Evolutionary conservation across 1,139 yeast genomes (phyloP).

Genomic region (Trichomonascaceae sp.): DNA sequence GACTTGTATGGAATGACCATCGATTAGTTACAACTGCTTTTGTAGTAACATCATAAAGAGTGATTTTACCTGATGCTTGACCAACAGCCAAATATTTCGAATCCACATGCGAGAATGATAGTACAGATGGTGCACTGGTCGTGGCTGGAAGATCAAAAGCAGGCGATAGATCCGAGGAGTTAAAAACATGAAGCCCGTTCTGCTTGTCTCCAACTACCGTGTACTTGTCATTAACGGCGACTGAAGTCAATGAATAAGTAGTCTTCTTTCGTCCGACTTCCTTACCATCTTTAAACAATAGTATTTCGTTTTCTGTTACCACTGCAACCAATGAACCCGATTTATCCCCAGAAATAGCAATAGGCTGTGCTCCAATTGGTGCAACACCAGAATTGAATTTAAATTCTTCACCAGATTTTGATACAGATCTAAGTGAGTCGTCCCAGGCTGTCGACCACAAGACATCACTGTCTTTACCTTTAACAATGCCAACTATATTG

Average conservation of each 20-base stretch:
- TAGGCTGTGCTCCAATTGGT: slow-evolving; percentile 59
- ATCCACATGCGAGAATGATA: slow-evolving; percentile 61
- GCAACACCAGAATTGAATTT: slow-evolving; percentile 28
- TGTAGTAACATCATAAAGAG: slow-evolving; percentile 54
- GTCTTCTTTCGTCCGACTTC: slow-evolving; percentile 17
- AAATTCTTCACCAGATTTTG: slow-evolving; percentile 16
- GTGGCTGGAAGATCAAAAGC: slow-evolving; percentile 39
- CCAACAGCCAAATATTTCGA: slow-evolving; percentile 73
- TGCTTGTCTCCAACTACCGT: slow-evolving; percentile 28
- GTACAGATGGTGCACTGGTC: slow-evolving; percentile 55
- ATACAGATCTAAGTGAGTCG: slow-evolving; percentile 56
- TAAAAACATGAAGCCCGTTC: slow-evolving; percentile 19
- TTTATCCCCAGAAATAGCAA: slow-evolving; percentile 39
- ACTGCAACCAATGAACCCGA: slow-evolving; percentile 31
- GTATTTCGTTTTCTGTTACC: slow-evolving; percentile 44
- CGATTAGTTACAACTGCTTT: slow-evolving; percentile 68
- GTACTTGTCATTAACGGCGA: slow-evolving; percentile 29
- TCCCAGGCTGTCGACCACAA: slow-evolving; percentile 79
- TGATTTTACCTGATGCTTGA: slow-evolving; percentile 77
- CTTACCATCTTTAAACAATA: slow-evolving; percentile 30
- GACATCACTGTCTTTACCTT: slow-evolving; percentile 23
- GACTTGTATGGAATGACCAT: slow-evolving; percentile 93
- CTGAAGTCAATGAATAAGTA: slow-evolving; percentile 16
- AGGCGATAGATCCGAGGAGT: slow-evolving; percentile 13
- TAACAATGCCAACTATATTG: slow-evolving; percentile 32